A percentile compares a stretch with the other conserved stretches of the same genome.
Conservation (phyloP, 2,329 filamentous ascomycete genomes). For the Fusarium guadeloupense region DNA sequence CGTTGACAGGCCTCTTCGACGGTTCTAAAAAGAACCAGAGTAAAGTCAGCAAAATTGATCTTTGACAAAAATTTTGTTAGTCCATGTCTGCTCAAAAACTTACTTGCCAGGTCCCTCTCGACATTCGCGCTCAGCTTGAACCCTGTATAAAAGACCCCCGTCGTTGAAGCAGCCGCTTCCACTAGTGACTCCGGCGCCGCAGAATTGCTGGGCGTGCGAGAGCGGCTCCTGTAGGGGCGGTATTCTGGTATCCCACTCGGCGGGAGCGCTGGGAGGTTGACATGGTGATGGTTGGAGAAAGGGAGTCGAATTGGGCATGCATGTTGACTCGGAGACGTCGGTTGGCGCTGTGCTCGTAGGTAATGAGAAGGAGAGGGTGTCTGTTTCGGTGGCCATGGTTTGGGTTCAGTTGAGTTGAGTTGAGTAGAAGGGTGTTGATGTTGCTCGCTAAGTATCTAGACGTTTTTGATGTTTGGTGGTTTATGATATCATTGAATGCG, state of each 20-base stretch:
- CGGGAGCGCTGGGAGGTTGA: slow-evolving; percentile 20
- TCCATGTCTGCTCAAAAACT: slow-evolving; percentile 5
- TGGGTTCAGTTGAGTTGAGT: slow-evolving; percentile 12
- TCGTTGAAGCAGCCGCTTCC: slow-evolving; percentile 39
- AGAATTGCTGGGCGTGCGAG: slow-evolving; percentile 23
- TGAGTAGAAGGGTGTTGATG: slow-evolving; percentile 4
- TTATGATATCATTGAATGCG: slow-evolving; percentile 29
- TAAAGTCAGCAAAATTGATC: slow-evolving; percentile 34
- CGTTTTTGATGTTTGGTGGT: background rate
- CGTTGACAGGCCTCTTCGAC: slow-evolving; percentile 53
- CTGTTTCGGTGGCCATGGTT: slow-evolving; percentile 48
- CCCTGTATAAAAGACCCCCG: slow-evolving; percentile 41
- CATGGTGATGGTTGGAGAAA: slow-evolving; percentile 28
- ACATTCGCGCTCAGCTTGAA: slow-evolving; percentile 42
- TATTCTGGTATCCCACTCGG: slow-evolving; percentile 47
- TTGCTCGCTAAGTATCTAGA: background rate
- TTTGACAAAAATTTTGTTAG: background rate
- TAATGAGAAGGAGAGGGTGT: slow-evolving; percentile 46
- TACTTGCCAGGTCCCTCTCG: slow-evolving; percentile 43
- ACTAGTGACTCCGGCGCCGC: background rate
- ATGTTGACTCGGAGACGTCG: slow-evolving; percentile 44
- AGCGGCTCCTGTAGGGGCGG: slow-evolving; percentile 21
- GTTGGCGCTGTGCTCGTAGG: slow-evolving; percentile 47
- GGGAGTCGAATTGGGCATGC: slow-evolving; percentile 34
- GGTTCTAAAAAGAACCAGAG: slow-evolving; percentile 35